phyloP scores from a whole-genome alignment of 352 stramenopile species.

The Pythium apleroticum region DNA sequence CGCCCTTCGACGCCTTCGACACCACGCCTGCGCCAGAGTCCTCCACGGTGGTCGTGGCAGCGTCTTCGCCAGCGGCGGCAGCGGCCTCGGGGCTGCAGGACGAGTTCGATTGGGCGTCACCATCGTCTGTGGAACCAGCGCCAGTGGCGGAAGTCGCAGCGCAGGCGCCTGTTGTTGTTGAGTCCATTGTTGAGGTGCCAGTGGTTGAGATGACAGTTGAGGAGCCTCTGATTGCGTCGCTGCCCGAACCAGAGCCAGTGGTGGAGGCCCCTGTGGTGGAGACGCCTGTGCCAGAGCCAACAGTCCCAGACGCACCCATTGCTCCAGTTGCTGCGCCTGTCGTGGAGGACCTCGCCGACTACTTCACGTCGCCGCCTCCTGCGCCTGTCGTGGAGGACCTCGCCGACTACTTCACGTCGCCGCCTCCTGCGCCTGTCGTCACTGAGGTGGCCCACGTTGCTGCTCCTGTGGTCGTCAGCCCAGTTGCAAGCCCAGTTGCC shows the following conservation, averaged over 20 bases:
- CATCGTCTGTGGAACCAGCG: neutral
- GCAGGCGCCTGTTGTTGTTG: neutral
- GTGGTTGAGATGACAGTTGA: neutral
- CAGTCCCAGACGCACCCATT: neutral
- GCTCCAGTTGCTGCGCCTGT: neutral
- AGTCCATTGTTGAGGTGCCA: neutral
- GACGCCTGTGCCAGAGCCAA: neutral
- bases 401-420: neutral
- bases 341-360: neutral
- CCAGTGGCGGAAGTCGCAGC: neutral
- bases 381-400: conserved; percentile 3
- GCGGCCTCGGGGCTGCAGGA: neutral
- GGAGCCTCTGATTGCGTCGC: neutral
- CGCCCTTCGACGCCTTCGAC: conserved; percentile 24
- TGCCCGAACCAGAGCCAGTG: neutral
- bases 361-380: neutral
- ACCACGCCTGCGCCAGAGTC: neutral
- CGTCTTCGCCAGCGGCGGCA: conserved; percentile 4
- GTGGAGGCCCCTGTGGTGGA: neutral
- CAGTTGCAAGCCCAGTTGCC: neutral
- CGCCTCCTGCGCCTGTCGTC: conserved; percentile 1
- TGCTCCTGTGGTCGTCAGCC: neutral
- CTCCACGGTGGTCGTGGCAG: neutral
- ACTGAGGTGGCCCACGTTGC: neutral
- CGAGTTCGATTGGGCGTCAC: neutral